Evolutionary conservation across 345 rosid genomes (phyloP), one percentile per base, ranked within the genome.

Genomic region (Camelina laxa): DNA sequence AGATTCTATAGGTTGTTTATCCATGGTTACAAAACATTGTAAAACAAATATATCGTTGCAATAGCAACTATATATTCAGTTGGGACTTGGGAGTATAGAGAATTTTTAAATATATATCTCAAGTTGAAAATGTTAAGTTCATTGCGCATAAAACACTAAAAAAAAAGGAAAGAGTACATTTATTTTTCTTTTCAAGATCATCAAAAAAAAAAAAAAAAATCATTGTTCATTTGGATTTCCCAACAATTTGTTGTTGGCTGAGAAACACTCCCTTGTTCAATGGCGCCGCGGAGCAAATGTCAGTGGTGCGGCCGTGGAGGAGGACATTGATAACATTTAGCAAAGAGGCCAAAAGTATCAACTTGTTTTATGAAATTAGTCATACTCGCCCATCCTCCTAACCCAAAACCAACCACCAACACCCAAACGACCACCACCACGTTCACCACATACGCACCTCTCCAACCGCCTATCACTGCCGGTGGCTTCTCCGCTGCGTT

Each of bases 371-470:
- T 81, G 82, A 91, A 91, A 61, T 92, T 88, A 69, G 84, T 65
- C 85, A 92, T 57, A 74, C 97, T 92, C 6, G 94, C 97, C 97
- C 97, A 92, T 17, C 96, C 97, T 30, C 94, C 97, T 58, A 90
- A 75, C 41, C 93, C 93, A 30, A 92, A 92, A 3, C 97, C 97
- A 30, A 92, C 84, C 30, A 87, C 83, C 3, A 89, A 38, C 9
- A 87, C 84, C 97, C 96, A 89, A 30, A 84, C 76, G 56, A 88
- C 90, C 22, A 85, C 75, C 8, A 85, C 85, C 1, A 80, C 21
- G 74, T 92, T 92, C 69, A 86, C n/a, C 16, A 76, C 82, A 57
- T 82, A 88, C 80, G 88, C 81, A 3, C 80, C 96, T 6, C 88
- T 84, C 97, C 97, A 91, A 85, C 92, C 88, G 10, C 88, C 87